These are phyloP conservation scores for Eucalyptus globulus DNA, from an alignment of 345 rosid species.

Conservation along the genomic window DNA sequence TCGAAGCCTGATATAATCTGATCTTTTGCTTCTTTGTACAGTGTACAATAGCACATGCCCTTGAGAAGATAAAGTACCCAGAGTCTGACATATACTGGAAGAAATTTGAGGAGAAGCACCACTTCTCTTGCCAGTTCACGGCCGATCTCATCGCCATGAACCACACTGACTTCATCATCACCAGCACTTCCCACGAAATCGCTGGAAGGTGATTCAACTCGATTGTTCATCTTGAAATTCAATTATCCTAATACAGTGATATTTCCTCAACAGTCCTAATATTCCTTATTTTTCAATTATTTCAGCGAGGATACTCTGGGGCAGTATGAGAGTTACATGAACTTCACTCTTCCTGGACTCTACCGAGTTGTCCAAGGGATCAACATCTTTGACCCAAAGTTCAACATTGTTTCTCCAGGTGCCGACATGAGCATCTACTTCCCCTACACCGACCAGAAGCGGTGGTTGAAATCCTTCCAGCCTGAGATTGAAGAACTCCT, in stretches of 20 bases:
- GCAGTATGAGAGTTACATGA: conserved; percentile 71
- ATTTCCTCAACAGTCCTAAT: neutral
- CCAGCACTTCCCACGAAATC: conserved; percentile 91
- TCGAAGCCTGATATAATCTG: fast-evolving
- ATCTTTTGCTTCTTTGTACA: too few species aligned
- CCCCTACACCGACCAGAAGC: neutral
- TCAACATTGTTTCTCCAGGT: fast-evolving
- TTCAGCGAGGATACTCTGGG: conserved; percentile 64
- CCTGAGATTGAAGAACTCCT: too few species aligned
- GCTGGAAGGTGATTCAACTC: conserved; percentile 66
- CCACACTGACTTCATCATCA: conserved; percentile 92
- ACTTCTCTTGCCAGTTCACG: conserved; percentile 84
- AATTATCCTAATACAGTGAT: neutral
- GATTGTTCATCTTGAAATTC: neutral
- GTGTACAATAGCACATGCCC: too few species aligned
- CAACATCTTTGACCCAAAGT: fast-evolving
- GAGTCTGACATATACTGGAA: fast-evolving
- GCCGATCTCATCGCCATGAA: conserved; percentile 89
- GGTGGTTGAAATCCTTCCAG: fast-evolving
- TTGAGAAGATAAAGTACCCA: too few species aligned
- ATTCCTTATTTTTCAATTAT: neutral
- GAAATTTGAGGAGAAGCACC: conserved; percentile 4
- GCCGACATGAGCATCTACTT: fast-evolving
- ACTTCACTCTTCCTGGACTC: too few species aligned
- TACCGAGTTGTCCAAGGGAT: too few species aligned